Percentiles rank a stretch among this genome's conserved stretches.
Conservation (phyloP, 148 eudicot species). For the Rhododendron vialii region DNA sequence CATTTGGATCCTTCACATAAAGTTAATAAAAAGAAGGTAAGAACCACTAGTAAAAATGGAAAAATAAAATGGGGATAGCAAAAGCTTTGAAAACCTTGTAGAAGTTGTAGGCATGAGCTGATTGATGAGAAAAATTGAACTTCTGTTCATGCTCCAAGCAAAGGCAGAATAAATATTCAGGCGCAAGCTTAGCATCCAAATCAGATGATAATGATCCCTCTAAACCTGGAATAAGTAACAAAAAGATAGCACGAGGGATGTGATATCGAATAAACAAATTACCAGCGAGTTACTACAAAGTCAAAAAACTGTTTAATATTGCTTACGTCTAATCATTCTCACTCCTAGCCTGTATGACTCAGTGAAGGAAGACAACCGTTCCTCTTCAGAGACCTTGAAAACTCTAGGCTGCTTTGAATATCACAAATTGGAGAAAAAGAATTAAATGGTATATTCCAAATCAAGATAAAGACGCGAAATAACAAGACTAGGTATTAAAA, state of each 20-base stretch:
- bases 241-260: constrained; percentile 4
- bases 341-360: constrained; percentile 68
- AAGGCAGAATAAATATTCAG: constrained; percentile 72
- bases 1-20: constrained; percentile 62
- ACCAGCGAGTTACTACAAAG: not conserved
- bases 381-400: constrained; percentile 54
- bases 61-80: not conserved
- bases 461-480: not conserved
- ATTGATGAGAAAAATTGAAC: constrained; percentile 30
- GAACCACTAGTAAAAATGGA: not conserved
- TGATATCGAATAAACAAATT: not conserved
- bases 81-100: constrained; percentile 53
- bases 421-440: not conserved
- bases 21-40: constrained; percentile 4
- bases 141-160: constrained; percentile 73
- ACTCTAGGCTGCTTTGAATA: constrained; percentile 49
- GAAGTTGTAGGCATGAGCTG: constrained; percentile 47
- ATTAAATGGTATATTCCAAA: not conserved
- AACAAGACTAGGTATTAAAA: not conserved
- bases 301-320: not conserved
- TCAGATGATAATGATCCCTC: constrained; percentile 44
- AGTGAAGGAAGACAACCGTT: constrained; percentile 44
- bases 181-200: constrained; percentile 61
- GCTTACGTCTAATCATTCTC: constrained; percentile 49
- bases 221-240: constrained; percentile 33